phyloP scores from a whole-genome alignment of 1,139 yeast species.

The Kodamaea suecica region DNA sequence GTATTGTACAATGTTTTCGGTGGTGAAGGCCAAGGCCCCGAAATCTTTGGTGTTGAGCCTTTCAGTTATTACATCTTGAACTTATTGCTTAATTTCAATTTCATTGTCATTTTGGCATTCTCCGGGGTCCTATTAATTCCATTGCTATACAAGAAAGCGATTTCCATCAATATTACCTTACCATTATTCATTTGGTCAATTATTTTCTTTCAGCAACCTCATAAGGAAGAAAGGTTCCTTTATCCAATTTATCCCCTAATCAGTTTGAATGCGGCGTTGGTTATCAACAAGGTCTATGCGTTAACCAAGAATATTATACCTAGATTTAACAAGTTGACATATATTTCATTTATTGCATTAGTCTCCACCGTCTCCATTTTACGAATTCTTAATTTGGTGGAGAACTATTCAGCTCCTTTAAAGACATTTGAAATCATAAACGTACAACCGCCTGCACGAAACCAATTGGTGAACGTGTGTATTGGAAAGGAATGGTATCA shows the following conservation, averaged over 20 bases:
- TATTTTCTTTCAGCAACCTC: conserved; percentile 74
- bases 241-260: conserved; percentile 81
- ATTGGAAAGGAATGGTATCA: conserved; percentile 95
- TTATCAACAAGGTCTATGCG: conserved; percentile 29
- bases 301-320: conserved; percentile 6
- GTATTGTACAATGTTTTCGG: conserved; percentile 79
- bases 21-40: conserved; percentile 77
- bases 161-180: conserved; percentile 16
- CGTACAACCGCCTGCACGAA: conserved; percentile 6
- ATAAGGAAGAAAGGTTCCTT: conserved; percentile 88
- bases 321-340: conserved; percentile 6
- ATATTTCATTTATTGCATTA: conserved; percentile 18
- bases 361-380: conserved; percentile 30
- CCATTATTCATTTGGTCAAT: conserved; percentile 61
- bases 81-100: conserved; percentile 69
- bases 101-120: conserved; percentile 47
- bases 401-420: conserved; percentile 63
- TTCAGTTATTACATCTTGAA: conserved; percentile 68
- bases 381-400: conserved; percentile 41
- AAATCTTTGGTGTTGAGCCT: conserved; percentile 90
- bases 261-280: conserved; percentile 59
- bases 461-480: conserved; percentile 54
- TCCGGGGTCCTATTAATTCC: conserved; percentile 33
- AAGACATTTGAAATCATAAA: conserved; percentile 16
- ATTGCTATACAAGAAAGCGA: conserved; percentile 14